phyloP scores from a whole-genome alignment of 495 filamentous ascomycete species.

The Xylaria flabelliformis region DNA sequence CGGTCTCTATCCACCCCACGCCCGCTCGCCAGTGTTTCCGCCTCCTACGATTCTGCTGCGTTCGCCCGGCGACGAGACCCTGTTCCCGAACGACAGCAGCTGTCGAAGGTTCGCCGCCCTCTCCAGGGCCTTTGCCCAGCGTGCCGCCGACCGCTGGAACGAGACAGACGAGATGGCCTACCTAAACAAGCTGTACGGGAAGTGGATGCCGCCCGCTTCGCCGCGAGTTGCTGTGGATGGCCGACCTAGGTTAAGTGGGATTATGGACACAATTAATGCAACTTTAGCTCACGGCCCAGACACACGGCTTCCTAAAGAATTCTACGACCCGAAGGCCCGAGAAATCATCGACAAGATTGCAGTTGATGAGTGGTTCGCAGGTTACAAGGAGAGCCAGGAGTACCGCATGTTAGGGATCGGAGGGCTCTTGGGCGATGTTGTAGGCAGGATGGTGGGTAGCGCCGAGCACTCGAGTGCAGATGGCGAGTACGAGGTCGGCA shows the following conservation, averaged over 20 bases:
- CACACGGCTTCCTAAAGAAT: constrained; percentile 79
- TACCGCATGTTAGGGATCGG: constrained; percentile 90
- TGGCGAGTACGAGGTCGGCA: constrained; percentile 55
- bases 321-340: constrained; percentile 79
- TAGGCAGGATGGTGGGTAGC: constrained; percentile 80
- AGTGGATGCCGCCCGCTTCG: constrained; percentile 80
- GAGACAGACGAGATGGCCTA: constrained; percentile 82
- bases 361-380: constrained; percentile 92
- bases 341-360: constrained; percentile 77
- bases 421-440: constrained; percentile 79
- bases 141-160: constrained; percentile 84
- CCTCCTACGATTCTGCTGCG: constrained; percentile 77
- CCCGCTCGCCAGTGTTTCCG: constrained; percentile 65
- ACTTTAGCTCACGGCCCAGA: constrained; percentile 83
- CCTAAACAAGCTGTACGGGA: constrained; percentile 74
- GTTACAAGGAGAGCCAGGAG: constrained; percentile 82
- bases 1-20: constrained; percentile 83
- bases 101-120: constrained; percentile 87
- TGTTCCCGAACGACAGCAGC: constrained; percentile 88
- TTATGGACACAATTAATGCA: constrained; percentile 93
- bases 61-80: constrained; percentile 79
- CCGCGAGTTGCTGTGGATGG: constrained; percentile 79
- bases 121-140: constrained; percentile 77
- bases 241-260: constrained; percentile 81
- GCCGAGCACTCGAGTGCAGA: constrained; percentile 67